A percentile compares a stretch with the other conserved stretches of the same genome.
Evolutionary conservation across 352 stramenopile genomes (phyloP).

Genomic region (Phytopythium cucurbitacearum): DNA sequence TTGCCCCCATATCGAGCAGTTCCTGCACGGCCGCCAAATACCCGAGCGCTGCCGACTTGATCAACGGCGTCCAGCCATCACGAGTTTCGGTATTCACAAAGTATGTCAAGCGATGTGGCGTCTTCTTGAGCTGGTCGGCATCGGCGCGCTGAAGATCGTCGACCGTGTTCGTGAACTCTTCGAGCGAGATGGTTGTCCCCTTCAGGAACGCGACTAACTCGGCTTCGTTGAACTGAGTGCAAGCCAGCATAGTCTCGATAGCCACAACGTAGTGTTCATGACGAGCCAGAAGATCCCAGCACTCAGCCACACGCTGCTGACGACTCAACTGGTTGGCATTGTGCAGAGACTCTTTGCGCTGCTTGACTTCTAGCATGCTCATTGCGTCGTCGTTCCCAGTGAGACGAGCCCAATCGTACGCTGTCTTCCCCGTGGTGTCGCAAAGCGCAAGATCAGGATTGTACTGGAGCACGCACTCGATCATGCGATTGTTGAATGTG

Average conservation of each 20-base stretch:
- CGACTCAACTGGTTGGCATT: conserved; percentile 27
- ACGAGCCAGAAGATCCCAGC: conserved; percentile 22
- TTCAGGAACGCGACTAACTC: conserved; percentile 33
- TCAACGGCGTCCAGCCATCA: conserved; percentile 66
- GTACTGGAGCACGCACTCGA: conserved; percentile 32
- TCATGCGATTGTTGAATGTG: conserved; percentile 52
- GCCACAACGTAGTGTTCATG: conserved; percentile 27
- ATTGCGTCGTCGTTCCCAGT: conserved; percentile 36
- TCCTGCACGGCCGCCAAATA: conserved; percentile 27
- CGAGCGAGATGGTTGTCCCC: conserved; percentile 11
- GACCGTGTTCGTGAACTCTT: conserved; percentile 15
- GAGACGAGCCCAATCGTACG: conserved; percentile 60
- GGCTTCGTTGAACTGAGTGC: conserved; percentile 35
- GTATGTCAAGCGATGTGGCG: conserved; percentile 9
- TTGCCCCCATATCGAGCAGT: conserved; percentile 39
- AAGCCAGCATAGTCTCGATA: conserved; percentile 25
- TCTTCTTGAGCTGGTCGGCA: conserved; percentile 8
- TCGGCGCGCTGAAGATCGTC: conserved; percentile 14
- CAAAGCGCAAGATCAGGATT: conserved; percentile 33
- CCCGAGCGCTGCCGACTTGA: conserved; percentile 55
- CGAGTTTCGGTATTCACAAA: conserved; percentile 54
- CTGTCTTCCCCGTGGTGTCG: conserved; percentile 48
- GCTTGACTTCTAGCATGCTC: conserved; percentile 28
- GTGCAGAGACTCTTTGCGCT: conserved; percentile 26
- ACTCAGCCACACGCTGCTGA: conserved; percentile 30